Evolutionary conservation across 164 flowering plant species (phyloP).

Genomic region (Sextonia rubra): DNA sequence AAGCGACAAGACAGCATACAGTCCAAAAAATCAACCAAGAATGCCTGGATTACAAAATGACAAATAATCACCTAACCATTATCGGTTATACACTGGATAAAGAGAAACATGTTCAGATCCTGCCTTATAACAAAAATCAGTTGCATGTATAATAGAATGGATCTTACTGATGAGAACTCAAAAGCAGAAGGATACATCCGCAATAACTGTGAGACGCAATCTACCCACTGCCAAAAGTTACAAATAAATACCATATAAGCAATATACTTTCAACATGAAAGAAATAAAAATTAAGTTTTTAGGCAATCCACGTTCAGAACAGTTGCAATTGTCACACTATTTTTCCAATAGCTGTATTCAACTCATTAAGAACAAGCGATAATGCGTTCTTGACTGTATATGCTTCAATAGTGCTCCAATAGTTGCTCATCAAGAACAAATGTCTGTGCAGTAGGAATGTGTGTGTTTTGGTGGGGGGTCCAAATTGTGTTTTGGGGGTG

Average conservation of each 20-base stretch:
- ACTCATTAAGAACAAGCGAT: no score
- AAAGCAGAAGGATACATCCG: constrained; percentile 98
- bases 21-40: constrained; percentile 88
- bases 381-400: background rate
- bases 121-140: background rate
- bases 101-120: background rate
- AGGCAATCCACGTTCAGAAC: background rate
- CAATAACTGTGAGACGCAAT: constrained; percentile 90
- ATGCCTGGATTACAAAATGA: constrained; percentile 45
- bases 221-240: constrained; percentile 76
- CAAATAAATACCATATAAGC: constrained; percentile 5
- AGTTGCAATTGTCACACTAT: no score
- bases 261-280: background rate
- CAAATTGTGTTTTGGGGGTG: no score
- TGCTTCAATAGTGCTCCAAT: no score
- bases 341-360: no score
- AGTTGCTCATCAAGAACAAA: no score
- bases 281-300: background rate
- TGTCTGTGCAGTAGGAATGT: no score
- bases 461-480: no score
- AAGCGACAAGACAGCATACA: constrained; percentile 88
- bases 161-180: constrained; percentile 85
- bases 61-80: constrained; percentile 8
- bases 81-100: background rate
- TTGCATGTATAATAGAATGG: background rate